A percentile compares a stretch with the other conserved stretches of the same genome.
These are phyloP conservation scores for Ambrosia trifida DNA, from an alignment of 129 eudicot species.

Conservation along the genomic window DNA sequence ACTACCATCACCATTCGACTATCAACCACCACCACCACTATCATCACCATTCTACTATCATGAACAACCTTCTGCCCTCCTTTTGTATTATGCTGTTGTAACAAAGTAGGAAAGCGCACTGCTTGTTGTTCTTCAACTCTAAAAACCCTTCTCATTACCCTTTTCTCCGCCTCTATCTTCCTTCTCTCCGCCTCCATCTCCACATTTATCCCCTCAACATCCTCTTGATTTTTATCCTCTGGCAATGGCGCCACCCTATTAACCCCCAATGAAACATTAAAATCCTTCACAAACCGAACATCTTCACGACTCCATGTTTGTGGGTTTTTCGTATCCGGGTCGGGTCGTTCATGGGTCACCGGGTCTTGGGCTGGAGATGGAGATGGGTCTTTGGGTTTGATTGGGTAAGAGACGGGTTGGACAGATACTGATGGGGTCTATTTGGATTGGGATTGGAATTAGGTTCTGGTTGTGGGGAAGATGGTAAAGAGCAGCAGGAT, in stretches of 20 bases:
- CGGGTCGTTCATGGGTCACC: conserved; percentile 17
- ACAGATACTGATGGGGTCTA: conserved; percentile 31
- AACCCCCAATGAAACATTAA: conserved; percentile 30
- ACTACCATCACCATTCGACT: too few relatives aligned
- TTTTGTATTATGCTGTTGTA: conserved; percentile 35
- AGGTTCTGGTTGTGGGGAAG: conserved; percentile 31
- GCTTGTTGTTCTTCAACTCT: conserved; percentile 52
- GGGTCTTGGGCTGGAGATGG: conserved; percentile 20
- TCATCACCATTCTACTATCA: too few relatives aligned
- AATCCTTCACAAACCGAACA: conserved; percentile 64
- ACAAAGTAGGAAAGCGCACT: conserved; percentile 66
- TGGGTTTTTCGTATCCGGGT: neutral
- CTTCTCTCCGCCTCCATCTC: conserved; percentile 57
- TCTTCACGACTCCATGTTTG: conserved; percentile 68
- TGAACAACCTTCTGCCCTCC: conserved; percentile 55
- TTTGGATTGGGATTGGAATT: conserved; percentile 16
- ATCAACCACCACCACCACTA: too few relatives aligned
- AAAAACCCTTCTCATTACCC: conserved; percentile 40
- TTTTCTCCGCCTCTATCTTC: conserved; percentile 47
- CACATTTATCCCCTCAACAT: conserved; percentile 31
- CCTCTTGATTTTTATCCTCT: conserved; percentile 42
- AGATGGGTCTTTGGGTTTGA: conserved; percentile 44
- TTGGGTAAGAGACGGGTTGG: conserved; percentile 67
- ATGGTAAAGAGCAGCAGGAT: conserved; percentile 39
- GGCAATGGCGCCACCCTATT: conserved; percentile 79